Conservation (phyloP, 75 land plant genomes). For the Gnetum montanum region DNA sequence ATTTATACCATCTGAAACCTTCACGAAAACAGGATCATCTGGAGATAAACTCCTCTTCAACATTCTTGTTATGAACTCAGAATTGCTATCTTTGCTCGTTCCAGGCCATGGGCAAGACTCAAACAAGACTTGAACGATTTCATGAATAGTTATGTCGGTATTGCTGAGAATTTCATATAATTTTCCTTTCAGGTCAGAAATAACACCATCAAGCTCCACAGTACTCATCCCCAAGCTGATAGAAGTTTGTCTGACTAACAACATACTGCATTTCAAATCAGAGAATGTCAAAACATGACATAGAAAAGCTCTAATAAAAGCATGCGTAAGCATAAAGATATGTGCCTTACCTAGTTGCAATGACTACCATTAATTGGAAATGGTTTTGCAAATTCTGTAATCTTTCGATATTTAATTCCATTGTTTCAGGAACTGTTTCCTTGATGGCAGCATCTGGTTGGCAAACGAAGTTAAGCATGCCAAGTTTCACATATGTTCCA, state of each 20-base stretch:
- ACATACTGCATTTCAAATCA: constrained; percentile 35
- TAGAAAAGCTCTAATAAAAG: not conserved
- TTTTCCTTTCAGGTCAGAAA: constrained; percentile 6
- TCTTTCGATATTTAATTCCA: constrained; percentile 49
- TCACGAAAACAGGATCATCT: constrained; percentile 62
- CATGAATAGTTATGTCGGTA: constrained; percentile 5
- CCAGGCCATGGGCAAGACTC: not conserved
- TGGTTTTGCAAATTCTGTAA: constrained; percentile 63
- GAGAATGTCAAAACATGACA: not conserved
- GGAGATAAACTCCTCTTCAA: constrained; percentile 58
- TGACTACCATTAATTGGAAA: constrained; percentile 66
- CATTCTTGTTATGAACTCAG: constrained; percentile 50
- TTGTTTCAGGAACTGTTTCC: constrained; percentile 67
- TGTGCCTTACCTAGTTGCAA: constrained; percentile 56
- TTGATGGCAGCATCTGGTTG: constrained; percentile 35
- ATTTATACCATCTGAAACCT: constrained; percentile 47
- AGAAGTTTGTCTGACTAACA: constrained; percentile 60
- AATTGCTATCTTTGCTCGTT: not conserved
- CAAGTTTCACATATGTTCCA: constrained; percentile 55
- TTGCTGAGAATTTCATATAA: constrained; percentile 1
- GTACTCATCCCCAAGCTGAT: constrained; percentile 18
- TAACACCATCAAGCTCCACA: constrained; percentile 12
- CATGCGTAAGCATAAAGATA: not conserved
- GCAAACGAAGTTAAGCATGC: constrained; percentile 59
- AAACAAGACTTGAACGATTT: constrained; percentile 24